Evolutionary conservation across 208 protist species (phyloP).

Genomic region (Crithidia fasciculata): DNA sequence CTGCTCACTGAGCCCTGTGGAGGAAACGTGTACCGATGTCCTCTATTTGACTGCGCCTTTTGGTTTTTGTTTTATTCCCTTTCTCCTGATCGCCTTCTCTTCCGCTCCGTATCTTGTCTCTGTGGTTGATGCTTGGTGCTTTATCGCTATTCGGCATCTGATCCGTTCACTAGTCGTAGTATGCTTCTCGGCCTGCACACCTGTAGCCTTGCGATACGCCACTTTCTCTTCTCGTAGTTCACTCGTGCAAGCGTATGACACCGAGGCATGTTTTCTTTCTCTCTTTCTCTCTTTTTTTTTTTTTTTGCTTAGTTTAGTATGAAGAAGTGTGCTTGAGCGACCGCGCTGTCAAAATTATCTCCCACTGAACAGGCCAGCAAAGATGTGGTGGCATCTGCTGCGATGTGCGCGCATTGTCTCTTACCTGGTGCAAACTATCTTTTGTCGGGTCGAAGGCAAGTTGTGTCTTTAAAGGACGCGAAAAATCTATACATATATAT

Average conservation of each 20-base stretch:
- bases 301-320: slow-evolving; percentile 9
- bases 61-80: not conserved
- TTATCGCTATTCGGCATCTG: not conserved
- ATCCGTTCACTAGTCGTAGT: not conserved
- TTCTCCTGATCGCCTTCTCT: too few species aligned
- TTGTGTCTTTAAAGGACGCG: too few species aligned
- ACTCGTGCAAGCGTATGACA: not conserved
- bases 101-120: too few species aligned
- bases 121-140: not conserved
- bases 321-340: not conserved
- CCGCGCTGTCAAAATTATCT: not conserved
- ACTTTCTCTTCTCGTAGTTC: not conserved
- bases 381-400: not conserved
- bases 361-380: not conserved
- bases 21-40: not conserved
- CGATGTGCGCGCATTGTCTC: too few species aligned
- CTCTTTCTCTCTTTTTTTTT: too few species aligned
- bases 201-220: not conserved
- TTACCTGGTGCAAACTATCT: too few species aligned
- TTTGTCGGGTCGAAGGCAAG: too few species aligned
- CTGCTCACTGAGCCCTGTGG: not conserved
- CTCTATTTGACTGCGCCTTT: not conserved
- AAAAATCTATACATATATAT: too few species aligned
- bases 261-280: too few species aligned
- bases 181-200: not conserved